Evolutionary conservation across 495 filamentous ascomycete species (phyloP).

Genomic region (Sordaria brevicollis): DNA sequence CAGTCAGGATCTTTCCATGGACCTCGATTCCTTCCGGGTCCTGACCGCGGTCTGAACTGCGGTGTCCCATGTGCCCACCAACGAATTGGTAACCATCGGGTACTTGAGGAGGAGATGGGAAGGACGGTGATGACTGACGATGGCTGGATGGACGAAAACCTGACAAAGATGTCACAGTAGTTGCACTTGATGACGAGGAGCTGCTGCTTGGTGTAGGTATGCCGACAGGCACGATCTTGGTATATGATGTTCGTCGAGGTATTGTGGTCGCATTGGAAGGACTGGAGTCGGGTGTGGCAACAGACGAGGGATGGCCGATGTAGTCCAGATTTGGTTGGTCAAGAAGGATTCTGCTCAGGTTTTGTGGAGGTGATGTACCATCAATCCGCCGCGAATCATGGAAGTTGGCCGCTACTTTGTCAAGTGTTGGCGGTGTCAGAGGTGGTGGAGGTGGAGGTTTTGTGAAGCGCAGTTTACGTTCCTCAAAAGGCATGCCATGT

Average conservation of each 20-base stretch:
- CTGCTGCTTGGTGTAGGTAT: constrained; percentile 12
- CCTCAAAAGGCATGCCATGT: neutral
- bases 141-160: constrained; percentile 34
- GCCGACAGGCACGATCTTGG: constrained; percentile 27
- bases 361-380: constrained; percentile 26
- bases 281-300: constrained; percentile 14
- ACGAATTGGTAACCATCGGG: constrained; percentile 19
- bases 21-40: constrained; percentile 25
- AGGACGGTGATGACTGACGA: constrained; percentile 30
- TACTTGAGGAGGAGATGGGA: constrained; percentile 27
- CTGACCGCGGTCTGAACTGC: constrained; percentile 1
- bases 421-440: constrained; percentile 27
- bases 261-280: constrained; percentile 17
- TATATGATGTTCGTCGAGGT: constrained; percentile 32
- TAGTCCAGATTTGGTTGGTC: constrained; percentile 32
- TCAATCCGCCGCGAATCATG: constrained; percentile 29
- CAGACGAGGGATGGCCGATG: constrained; percentile 20
- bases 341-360: constrained; percentile 28
- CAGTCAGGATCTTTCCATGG: constrained; percentile 34
- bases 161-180: constrained; percentile 8
- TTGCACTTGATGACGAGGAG: constrained; percentile 7
- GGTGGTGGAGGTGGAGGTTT: constrained; percentile 29
- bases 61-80: constrained; percentile 17
- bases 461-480: constrained; percentile 9
- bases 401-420: constrained; percentile 22